These are phyloP conservation scores for Mangifera indica DNA, from an alignment of 345 rosid genomes.

Conservation along the genomic window DNA sequence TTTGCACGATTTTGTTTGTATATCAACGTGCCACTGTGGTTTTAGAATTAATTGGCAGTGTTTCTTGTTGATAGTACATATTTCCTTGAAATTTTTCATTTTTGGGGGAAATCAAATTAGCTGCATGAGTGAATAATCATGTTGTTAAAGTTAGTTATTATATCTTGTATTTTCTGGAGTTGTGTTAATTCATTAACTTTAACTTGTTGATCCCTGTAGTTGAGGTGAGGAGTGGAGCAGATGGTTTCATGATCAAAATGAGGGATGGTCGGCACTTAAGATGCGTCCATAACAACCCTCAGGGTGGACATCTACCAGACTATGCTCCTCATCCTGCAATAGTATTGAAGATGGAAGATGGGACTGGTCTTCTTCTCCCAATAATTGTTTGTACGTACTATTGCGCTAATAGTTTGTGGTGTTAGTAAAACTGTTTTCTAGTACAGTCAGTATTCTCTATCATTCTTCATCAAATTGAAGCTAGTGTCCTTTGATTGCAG, in stretches of 20 bases:
- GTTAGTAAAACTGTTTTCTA: constrained; percentile 1
- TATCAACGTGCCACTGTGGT: background rate
- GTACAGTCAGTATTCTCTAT: background rate
- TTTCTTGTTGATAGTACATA: background rate
- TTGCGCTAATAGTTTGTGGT: constrained; percentile 1
- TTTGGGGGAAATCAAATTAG: background rate
- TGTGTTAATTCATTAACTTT: background rate
- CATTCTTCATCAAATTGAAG: constrained; percentile 11
- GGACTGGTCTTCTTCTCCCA: constrained; percentile 93
- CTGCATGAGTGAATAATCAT: background rate
- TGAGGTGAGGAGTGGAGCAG: constrained; percentile 90
- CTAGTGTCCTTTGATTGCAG: constrained; percentile 45
- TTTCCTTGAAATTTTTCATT: background rate
- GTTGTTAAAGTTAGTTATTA: background rate
- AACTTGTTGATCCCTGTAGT: constrained; percentile 40
- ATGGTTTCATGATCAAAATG: constrained; percentile 89
- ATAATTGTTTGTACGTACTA: constrained; percentile 80
- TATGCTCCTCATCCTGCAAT: constrained; percentile 94
- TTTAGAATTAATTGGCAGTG: background rate
- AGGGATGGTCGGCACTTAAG: constrained; percentile 87
- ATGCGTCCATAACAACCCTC: constrained; percentile 88
- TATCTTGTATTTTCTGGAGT: background rate
- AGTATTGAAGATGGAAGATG: constrained; percentile 97
- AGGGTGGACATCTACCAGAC: constrained; percentile 77
- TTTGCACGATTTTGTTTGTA: background rate